phyloP scores from a whole-genome alignment of 176 grass and related monocot genomes.

The Rhynchospora tenuis region DNA sequence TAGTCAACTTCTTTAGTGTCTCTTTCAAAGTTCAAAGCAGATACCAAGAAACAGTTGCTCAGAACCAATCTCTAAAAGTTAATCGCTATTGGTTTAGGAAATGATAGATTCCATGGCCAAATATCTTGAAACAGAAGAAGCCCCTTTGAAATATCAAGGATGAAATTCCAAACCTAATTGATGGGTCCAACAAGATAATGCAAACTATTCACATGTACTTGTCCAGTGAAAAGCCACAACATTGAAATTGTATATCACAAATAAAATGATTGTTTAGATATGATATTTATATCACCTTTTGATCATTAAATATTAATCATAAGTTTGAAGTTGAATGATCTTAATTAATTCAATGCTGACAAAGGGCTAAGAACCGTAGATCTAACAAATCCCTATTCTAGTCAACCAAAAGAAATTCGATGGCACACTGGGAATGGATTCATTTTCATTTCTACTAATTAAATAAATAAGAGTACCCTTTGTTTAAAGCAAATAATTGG shows the following conservation, averaged over 20 bases:
- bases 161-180: not conserved
- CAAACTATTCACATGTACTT: not conserved
- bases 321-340: not conserved
- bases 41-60: slow-evolving; percentile 13
- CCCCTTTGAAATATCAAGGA: slow-evolving; percentile 10
- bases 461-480: not conserved
- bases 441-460: not conserved
- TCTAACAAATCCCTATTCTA: not conserved
- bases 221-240: not conserved
- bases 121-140: slow-evolving; percentile 1
- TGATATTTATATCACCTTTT: not conserved
- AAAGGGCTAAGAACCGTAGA: not conserved
- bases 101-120: not conserved
- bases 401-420: not conserved
- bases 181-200: not conserved
- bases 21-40: slow-evolving; percentile 9
- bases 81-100: slow-evolving; percentile 5
- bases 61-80: not conserved
- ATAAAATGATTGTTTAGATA: not conserved
- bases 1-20: slow-evolving; percentile 18
- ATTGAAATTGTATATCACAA: not conserved
- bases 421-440: not conserved
- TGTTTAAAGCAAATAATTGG: not conserved
- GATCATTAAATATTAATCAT: too few species aligned
- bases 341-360: not conserved